A percentile compares a stretch with the other conserved stretches of the same genome.
Evolutionary conservation across 2,329 filamentous ascomycete species (phyloP).

Genomic region (Macrophomina pseudophaseolina): DNA sequence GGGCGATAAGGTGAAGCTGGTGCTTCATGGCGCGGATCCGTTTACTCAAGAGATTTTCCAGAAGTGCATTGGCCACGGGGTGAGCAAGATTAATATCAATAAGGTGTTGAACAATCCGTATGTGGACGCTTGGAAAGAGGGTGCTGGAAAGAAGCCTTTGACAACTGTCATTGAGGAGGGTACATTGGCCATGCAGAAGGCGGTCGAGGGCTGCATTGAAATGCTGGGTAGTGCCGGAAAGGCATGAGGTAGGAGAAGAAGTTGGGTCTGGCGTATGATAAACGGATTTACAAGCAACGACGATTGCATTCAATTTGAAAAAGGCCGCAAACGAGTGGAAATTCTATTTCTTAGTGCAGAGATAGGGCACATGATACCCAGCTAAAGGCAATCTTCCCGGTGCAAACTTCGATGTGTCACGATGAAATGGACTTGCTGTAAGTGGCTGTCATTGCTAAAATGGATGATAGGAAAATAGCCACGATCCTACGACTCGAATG

Average conservation of each 20-base stretch:
- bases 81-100: conserved; percentile 65
- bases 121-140: conserved; percentile 53
- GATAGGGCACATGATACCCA: too few species aligned
- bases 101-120: conserved; percentile 62
- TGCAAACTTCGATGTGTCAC: too few species aligned
- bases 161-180: conserved; percentile 61
- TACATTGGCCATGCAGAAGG: conserved; percentile 60
- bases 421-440: not conserved
- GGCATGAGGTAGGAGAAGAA: conserved; percentile 26
- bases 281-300: not conserved
- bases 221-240: conserved; percentile 49
- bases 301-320: not conserved
- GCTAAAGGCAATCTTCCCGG: not conserved
- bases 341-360: too few species aligned
- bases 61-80: conserved; percentile 60
- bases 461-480: not conserved
- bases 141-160: conserved; percentile 57
- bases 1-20: conserved; percentile 56
- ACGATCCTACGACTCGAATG: not conserved
- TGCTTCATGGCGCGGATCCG: conserved; percentile 64
- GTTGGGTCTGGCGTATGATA: too few species aligned
- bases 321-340: not conserved
- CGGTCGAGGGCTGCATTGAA: conserved; percentile 63
- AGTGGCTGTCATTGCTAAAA: conserved; percentile 1
- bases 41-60: conserved; percentile 61